Evolutionary conservation across 2,329 filamentous ascomycete species (phyloP).

Genomic region (Pezicula rhizophila): DNA sequence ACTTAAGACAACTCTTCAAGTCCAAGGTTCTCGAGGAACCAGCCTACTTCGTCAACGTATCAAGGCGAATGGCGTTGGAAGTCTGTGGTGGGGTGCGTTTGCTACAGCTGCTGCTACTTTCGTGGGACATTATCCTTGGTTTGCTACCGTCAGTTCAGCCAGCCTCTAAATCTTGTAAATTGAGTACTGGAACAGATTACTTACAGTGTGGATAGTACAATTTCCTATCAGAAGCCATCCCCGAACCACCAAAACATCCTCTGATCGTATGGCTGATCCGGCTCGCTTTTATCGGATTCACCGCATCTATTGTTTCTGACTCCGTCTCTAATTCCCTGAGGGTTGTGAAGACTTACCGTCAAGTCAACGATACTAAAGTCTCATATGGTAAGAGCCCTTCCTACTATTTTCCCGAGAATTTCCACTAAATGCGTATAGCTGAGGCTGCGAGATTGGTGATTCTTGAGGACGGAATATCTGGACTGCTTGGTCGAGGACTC

Average conservation of each 20-base stretch:
- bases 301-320: slow-evolving; percentile 39
- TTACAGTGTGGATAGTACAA: slow-evolving; percentile 33
- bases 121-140: slow-evolving; percentile 45
- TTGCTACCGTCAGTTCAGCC: slow-evolving; percentile 34
- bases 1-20: slow-evolving; percentile 44
- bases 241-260: slow-evolving; percentile 34
- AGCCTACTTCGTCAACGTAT: slow-evolving; percentile 37
- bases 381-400: slow-evolving; percentile 33
- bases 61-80: slow-evolving; percentile 37
- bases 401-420: neutral
- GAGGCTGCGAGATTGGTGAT: slow-evolving; percentile 37
- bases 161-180: too few species aligned
- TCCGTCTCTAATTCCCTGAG: slow-evolving; percentile 41
- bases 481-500: slow-evolving; percentile 39
- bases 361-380: slow-evolving; percentile 41
- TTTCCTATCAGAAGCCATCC: slow-evolving; percentile 32
- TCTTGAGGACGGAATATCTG: slow-evolving; percentile 34
- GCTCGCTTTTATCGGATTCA: slow-evolving; percentile 37
- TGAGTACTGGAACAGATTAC: neutral
- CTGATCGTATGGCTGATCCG: slow-evolving; percentile 37
- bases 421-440: slow-evolving; percentile 21
- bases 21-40: slow-evolving; percentile 38
- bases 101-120: slow-evolving; percentile 43
- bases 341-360: slow-evolving; percentile 43
- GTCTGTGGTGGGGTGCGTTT: slow-evolving; percentile 44